Evolutionary conservation across 177 flowering plant species (phyloP).

Genomic region (Vitis hybrid): DNA sequence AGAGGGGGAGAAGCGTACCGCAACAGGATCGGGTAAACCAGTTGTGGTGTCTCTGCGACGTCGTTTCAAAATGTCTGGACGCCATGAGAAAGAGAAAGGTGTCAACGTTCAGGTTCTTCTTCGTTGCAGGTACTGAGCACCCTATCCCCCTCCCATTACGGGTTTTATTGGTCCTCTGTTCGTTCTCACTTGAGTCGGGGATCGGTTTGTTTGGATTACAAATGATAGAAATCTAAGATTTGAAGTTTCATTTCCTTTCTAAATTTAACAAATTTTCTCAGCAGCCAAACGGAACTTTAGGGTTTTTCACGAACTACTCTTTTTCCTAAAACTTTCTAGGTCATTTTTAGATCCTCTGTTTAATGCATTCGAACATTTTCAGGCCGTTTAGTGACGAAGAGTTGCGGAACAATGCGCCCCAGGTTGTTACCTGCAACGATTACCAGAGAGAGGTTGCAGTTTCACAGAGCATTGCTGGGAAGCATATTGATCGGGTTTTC

Average conservation of each 20-base stretch:
- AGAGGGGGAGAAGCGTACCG: background rate
- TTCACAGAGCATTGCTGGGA: slow-evolving; percentile 88
- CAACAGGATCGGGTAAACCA: background rate
- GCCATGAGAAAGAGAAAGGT: slow-evolving; percentile 87
- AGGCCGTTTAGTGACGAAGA: slow-evolving; percentile 97
- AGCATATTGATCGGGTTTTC: slow-evolving; percentile 88
- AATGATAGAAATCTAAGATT: no score
- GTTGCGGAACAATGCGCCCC: slow-evolving; percentile 87
- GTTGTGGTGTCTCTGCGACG: slow-evolving; percentile 2
- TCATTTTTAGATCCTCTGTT: background rate
- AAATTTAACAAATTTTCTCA: no score
- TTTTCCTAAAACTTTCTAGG: background rate
- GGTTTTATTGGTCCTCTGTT: no score
- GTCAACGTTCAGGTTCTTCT: slow-evolving; percentile 97
- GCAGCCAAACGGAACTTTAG: background rate
- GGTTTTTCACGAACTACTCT: background rate
- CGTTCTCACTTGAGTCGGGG: no score
- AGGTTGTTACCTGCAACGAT: slow-evolving; percentile 86
- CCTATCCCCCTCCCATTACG: no score
- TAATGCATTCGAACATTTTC: background rate
- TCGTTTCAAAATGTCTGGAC: slow-evolving; percentile 53
- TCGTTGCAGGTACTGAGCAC: slow-evolving; percentile 75
- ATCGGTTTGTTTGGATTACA: no score
- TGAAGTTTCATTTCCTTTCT: no score
- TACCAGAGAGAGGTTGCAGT: slow-evolving; percentile 84